Percentiles rank a stretch among this genome's conserved stretches.
Conservation (phyloP, 1,139 yeast genomes). For the Magnusiomyces ingens region DNA sequence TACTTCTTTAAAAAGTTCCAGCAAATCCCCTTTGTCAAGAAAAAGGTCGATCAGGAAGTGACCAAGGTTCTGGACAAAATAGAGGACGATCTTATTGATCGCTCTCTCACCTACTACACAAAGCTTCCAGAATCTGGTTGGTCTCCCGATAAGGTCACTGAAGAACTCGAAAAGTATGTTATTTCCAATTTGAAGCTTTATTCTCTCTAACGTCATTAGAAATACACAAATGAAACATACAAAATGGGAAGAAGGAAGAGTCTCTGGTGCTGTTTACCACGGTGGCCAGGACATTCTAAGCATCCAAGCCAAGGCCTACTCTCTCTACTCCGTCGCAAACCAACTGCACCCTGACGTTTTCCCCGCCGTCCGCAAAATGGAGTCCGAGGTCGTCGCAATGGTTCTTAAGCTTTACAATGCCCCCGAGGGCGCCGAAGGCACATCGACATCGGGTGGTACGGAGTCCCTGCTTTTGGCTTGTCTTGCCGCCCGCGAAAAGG, state of each 20-base stretch:
- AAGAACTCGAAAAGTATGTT: slow-evolving; percentile 37
- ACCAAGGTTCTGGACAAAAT: slow-evolving; percentile 41
- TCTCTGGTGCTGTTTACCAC: slow-evolving; percentile 94
- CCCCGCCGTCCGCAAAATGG: slow-evolving; percentile 96
- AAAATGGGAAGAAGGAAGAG: slow-evolving; percentile 76
- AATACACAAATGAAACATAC: slow-evolving; percentile 47
- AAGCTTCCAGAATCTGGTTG: slow-evolving; percentile 55
- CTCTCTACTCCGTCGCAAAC: slow-evolving; percentile 75
- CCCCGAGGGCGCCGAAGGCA: slow-evolving; percentile 65
- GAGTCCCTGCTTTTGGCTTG: slow-evolving; percentile 84
- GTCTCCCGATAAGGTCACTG: slow-evolving; percentile 37
- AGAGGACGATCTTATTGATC: slow-evolving; percentile 49
- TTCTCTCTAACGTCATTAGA: slow-evolving; percentile 12
- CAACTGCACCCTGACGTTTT: slow-evolving; percentile 96
- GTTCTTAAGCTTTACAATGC: slow-evolving; percentile 75
- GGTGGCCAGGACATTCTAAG: slow-evolving; percentile 73
- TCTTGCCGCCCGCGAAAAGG: slow-evolving; percentile 68
- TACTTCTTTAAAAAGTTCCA: slow-evolving; percentile 18
- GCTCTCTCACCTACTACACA: slow-evolving; percentile 44
- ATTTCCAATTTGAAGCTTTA: slow-evolving; percentile 30
- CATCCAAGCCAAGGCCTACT: slow-evolving; percentile 71
- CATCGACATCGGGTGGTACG: slow-evolving; percentile 96
- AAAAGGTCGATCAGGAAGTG: slow-evolving; percentile 58
- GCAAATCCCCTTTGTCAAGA: slow-evolving; percentile 44
- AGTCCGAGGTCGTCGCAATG: slow-evolving; percentile 91